A percentile compares a stretch with the other conserved stretches of the same genome.
These are phyloP conservation scores for Veloporphyrellus conicus DNA, from an alignment of 1,284 basidiomycete genomes.

Conservation along the genomic window DNA sequence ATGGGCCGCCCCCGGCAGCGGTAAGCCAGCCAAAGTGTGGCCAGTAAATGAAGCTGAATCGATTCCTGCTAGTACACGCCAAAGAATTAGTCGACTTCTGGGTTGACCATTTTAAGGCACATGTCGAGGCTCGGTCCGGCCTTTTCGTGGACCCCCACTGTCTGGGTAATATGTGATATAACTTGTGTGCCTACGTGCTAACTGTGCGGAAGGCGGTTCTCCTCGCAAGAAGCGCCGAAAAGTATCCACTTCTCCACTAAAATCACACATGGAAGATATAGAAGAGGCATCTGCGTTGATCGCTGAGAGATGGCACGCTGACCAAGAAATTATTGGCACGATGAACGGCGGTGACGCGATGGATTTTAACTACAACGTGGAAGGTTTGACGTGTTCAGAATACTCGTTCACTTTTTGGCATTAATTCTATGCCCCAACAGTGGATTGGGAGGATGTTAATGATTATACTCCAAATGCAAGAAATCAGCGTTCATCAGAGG, in stretches of 20 bases:
- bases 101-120: conserved; percentile 63
- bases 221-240: conserved; percentile 27
- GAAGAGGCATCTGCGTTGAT: conserved; percentile 1
- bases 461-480: conserved; percentile 16
- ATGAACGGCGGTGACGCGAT: conserved; percentile 16
- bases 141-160: conserved; percentile 39
- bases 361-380: conserved; percentile 24
- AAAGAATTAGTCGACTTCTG: conserved; percentile 65
- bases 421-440: conserved; percentile 14
- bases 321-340: conserved; percentile 3
- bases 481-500: conserved; percentile 63
- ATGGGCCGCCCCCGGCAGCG: conserved; percentile 60
- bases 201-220: conserved; percentile 16
- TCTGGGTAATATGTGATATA: conserved; percentile 16
- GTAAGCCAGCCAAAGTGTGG: conserved; percentile 40
- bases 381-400: conserved; percentile 22
- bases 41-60: conserved; percentile 7
- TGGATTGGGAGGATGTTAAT: conserved; percentile 18
- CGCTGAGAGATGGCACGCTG: conserved; percentile 3
- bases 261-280: neutral
- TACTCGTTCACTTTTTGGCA: neutral
- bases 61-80: conserved; percentile 56
- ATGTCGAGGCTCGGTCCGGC: conserved; percentile 60
- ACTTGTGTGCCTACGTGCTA: neutral
- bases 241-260: conserved; percentile 5